Evolutionary conservation across 2,329 filamentous ascomycete genomes (phyloP), one percentile per base, ranked within the genome.

Genomic region (Beauveria australis): DNA sequence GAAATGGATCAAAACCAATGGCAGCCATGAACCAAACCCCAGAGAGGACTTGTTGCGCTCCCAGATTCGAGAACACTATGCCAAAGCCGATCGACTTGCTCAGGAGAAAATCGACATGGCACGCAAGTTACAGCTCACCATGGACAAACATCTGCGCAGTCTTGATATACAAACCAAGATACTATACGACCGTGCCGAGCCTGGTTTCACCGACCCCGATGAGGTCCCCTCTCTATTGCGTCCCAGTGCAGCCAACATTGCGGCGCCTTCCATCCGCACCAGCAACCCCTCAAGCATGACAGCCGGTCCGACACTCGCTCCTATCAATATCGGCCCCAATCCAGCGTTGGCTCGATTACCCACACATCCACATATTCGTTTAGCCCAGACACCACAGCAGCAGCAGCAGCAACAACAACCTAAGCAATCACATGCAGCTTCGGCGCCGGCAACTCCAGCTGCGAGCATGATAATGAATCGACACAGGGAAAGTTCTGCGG

Each of bases 1-100:
- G 70, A 91, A 89, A 74, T 92, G 86, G 79, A 90, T 93, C 72
- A 89, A 89, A 68, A 76, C 82, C 19, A 88, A 93, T 66, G 88
- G 89, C 64, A 89, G 88, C 68, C 84, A 90, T 67, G 80, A 86
- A 56, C 78, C 81, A 37, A 91, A 93, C 67, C 88, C 89, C 0
- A 89, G 90, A 68, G 90, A 95, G 74, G 85, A 89, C 14, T 73
- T 79, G 16, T 81, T 89, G 68, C 81, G 84, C 58, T 82, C 84
- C 53, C 81, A 82, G 58, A 88, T 93, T 66, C 75, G 79, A 59
- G 85, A 89, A 63, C 86, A 85, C 68, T 93, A 82, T 68, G 81
- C 82, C 63, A 83, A 81, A 65, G 88, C 88, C 58, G 85, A 92
- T 64, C 79, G 85, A 62, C 76, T 94, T 40, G 85, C 91, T 61